Percentiles rank a stretch among this genome's conserved stretches.
These are phyloP conservation scores for Annulohypoxylon bovei DNA, from an alignment of 495 filamentous ascomycete genomes.

Conservation along the genomic window DNA sequence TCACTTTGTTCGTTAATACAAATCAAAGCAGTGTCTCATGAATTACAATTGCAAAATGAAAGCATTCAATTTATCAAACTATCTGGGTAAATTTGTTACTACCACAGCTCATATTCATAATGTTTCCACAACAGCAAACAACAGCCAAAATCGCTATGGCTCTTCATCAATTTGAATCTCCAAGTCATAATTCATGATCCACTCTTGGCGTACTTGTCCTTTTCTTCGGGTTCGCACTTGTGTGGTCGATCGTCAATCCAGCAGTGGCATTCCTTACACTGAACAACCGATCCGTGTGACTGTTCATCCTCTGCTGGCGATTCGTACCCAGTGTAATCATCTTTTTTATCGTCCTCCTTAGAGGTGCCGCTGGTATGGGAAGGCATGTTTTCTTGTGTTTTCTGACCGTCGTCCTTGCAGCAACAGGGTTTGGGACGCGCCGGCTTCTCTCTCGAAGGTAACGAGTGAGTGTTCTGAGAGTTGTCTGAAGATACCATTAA, in stretches of 20 bases:
- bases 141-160: background rate
- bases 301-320: background rate
- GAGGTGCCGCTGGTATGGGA: background rate
- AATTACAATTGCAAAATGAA: no score
- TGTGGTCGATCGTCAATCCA: slow-evolving; percentile 12
- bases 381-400: background rate
- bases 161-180: background rate
- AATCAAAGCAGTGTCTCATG: no score
- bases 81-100: no score
- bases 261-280: slow-evolving; percentile 21
- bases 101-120: no score
- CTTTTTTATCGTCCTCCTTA: background rate
- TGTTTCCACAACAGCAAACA: background rate
- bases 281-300: background rate
- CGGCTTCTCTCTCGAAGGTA: background rate
- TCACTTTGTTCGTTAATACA: no score
- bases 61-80: background rate
- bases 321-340: background rate
- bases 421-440: no score
- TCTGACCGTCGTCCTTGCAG: no score
- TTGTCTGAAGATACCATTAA: background rate
- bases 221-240: slow-evolving; percentile 17
- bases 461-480: background rate
- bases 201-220: slow-evolving; percentile 14
- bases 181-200: background rate